Evolutionary conservation across 2,329 filamentous ascomycete species (phyloP).

Genomic region (Escovopsis weberi): DNA sequence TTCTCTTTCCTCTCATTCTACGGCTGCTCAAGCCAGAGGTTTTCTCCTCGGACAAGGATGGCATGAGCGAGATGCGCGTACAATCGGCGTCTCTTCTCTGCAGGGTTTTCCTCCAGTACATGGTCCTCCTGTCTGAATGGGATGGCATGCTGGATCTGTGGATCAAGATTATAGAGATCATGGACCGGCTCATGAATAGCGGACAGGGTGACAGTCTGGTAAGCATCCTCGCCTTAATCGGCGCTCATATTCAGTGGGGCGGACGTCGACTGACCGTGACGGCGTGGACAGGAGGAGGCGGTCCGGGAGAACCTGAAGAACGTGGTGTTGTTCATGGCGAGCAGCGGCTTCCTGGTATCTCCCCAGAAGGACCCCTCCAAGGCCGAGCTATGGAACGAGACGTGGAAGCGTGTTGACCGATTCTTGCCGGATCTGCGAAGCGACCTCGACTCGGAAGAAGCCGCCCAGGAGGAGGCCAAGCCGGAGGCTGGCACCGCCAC

Average conservation of each 20-base stretch:
- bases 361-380: constrained; percentile 43
- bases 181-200: constrained; percentile 93
- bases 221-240: constrained; percentile 22
- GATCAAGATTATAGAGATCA: constrained; percentile 81
- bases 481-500: neutral
- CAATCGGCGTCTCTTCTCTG: constrained; percentile 82
- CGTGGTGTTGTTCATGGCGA: constrained; percentile 87
- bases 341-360: constrained; percentile 67
- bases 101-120: constrained; percentile 90
- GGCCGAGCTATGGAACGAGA: constrained; percentile 45
- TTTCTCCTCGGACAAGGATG: constrained; percentile 75
- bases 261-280: neutral
- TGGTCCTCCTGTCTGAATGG: constrained; percentile 71
- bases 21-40: constrained; percentile 86
- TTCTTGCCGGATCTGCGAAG: constrained; percentile 46
- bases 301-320: constrained; percentile 95
- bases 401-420: constrained; percentile 50
- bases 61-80: constrained; percentile 91
- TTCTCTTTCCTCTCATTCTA: constrained; percentile 81
- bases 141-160: constrained; percentile 84
- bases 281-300: constrained; percentile 59
- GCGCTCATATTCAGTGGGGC: neutral
- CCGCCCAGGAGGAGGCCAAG: constrained; percentile 5
- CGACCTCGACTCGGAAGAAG: constrained; percentile 40
- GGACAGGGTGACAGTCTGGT: constrained; percentile 82